These are phyloP conservation scores for Nothophytophthora sp. DNA, from an alignment of 352 stramenopile genomes.

Conservation along the genomic window DNA sequence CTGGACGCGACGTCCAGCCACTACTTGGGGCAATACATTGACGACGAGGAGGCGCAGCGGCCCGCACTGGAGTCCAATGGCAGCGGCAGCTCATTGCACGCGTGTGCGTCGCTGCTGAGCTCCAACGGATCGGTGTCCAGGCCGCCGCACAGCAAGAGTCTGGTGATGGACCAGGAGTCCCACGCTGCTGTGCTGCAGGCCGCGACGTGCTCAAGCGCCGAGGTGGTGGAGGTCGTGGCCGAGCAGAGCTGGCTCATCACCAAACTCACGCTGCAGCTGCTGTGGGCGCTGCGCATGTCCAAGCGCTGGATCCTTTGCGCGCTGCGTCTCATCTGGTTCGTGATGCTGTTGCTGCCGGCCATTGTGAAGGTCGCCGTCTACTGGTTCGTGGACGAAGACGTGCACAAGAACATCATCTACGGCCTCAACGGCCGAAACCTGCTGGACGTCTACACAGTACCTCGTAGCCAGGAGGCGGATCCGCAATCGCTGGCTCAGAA, in stretches of 20 bases:
- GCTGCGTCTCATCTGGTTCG: constrained; percentile 65
- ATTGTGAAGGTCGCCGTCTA: constrained; percentile 62
- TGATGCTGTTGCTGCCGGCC: constrained; percentile 51
- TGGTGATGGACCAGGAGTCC: constrained; percentile 44
- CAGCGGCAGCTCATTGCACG: constrained; percentile 17
- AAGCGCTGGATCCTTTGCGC: constrained; percentile 72
- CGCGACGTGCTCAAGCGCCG: constrained; percentile 37
- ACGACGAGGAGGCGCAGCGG: constrained; percentile 33
- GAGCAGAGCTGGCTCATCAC: constrained; percentile 78
- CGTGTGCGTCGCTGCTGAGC: constrained; percentile 19
- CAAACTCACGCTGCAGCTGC: constrained; percentile 63
- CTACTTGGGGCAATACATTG: constrained; percentile 34
- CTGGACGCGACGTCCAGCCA: constrained; percentile 30
- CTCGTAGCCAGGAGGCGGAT: constrained; percentile 15
- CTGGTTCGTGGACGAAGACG: constrained; percentile 51
- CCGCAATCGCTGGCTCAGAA: constrained; percentile 3
- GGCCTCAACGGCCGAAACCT: constrained; percentile 74
- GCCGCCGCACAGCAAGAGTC: constrained; percentile 47
- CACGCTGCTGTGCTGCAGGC: constrained; percentile 50
- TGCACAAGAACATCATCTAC: constrained; percentile 85
- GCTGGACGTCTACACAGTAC: constrained; percentile 86
- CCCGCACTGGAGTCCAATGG: constrained; percentile 11
- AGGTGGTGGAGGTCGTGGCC: constrained; percentile 60
- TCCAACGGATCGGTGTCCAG: constrained; percentile 15
- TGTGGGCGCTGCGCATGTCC: constrained; percentile 73